phyloP scores from a whole-genome alignment of 768 basidiomycete species.

The Tricholomella constricta region DNA sequence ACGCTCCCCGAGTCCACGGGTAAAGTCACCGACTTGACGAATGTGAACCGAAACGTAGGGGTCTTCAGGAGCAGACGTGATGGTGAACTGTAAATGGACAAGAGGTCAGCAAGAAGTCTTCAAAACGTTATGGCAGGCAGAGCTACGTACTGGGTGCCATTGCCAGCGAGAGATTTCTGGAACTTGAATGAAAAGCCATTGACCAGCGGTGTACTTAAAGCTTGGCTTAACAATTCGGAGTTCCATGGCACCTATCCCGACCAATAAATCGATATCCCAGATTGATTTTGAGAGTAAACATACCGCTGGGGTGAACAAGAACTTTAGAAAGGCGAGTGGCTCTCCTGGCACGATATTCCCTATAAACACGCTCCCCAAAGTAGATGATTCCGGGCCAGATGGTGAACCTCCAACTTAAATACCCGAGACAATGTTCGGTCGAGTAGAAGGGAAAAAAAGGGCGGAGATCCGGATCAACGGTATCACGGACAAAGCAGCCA shows the following conservation, averaged over 20 bases:
- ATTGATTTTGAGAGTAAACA: constrained; percentile 19
- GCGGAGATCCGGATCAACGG: constrained; percentile 69
- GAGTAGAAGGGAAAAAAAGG: constrained; percentile 84
- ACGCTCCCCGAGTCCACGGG: constrained; percentile 79
- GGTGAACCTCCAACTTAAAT: constrained; percentile 86
- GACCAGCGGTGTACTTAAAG: constrained; percentile 89
- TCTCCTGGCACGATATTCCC: constrained; percentile 79
- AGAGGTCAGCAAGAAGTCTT: neutral
- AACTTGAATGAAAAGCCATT: constrained; percentile 90
- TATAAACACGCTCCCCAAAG: constrained; percentile 82
- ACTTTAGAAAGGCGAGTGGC: constrained; percentile 83
- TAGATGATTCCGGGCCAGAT: constrained; percentile 94
- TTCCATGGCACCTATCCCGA: constrained; percentile 78
- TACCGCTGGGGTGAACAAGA: constrained; percentile 86
- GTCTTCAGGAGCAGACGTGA: constrained; percentile 93
- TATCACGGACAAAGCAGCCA: constrained; percentile 94
- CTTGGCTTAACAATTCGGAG: constrained; percentile 89
- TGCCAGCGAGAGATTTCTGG: constrained; percentile 83
- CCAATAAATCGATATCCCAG: constrained; percentile 5
- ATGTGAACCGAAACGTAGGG: constrained; percentile 92
- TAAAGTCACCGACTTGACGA: constrained; percentile 92
- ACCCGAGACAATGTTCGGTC: constrained; percentile 87
- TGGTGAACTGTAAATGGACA: constrained; percentile 68
- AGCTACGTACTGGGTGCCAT: constrained; percentile 84
- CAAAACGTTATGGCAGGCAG: neutral